These are phyloP conservation scores for Penicillium lividum DNA, from an alignment of 495 filamentous ascomycete species.

Conservation along the genomic window DNA sequence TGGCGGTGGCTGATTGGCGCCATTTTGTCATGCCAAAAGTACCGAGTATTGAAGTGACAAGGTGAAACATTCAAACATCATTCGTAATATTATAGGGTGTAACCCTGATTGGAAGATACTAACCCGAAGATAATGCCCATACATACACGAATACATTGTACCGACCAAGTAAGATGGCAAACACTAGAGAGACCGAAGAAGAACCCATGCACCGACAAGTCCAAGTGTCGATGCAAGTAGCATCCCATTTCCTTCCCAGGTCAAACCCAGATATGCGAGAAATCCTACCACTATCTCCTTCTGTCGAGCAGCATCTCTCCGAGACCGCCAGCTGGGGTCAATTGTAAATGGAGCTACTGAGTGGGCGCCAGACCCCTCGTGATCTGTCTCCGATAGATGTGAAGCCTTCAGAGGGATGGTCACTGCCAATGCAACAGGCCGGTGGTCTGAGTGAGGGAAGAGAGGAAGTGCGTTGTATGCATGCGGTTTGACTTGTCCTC, in stretches of 20 bases:
- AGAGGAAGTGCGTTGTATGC: constrained; percentile 74
- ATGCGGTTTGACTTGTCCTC: constrained; percentile 43
- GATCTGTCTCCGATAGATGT: constrained; percentile 17
- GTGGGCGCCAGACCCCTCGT: constrained; percentile 24
- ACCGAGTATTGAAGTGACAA: background rate
- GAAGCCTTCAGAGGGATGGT: constrained; percentile 53
- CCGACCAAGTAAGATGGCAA: constrained; percentile 5
- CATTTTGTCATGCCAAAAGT: background rate
- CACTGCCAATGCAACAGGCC: constrained; percentile 70
- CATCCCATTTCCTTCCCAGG: constrained; percentile 60
- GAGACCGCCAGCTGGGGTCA: constrained; percentile 51
- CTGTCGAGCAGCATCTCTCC: constrained; percentile 50
- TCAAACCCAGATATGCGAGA: constrained; percentile 56
- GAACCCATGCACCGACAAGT: constrained; percentile 47
- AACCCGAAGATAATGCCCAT: background rate
- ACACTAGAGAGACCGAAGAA: constrained; percentile 38
- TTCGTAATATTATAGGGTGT: background rate
- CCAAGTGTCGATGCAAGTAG: constrained; percentile 47
- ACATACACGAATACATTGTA: background rate
- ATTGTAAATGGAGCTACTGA: constrained; percentile 53
- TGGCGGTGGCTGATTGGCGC: constrained; percentile 9
- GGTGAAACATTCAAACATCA: background rate
- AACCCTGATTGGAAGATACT: background rate
- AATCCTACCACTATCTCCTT: constrained; percentile 61
- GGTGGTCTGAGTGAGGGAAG: constrained; percentile 79